Evolutionary conservation across 1,139 yeast species (phyloP), one percentile per base, ranked within the genome.

Genomic region (Scheffersomyces illinoinensis): DNA sequence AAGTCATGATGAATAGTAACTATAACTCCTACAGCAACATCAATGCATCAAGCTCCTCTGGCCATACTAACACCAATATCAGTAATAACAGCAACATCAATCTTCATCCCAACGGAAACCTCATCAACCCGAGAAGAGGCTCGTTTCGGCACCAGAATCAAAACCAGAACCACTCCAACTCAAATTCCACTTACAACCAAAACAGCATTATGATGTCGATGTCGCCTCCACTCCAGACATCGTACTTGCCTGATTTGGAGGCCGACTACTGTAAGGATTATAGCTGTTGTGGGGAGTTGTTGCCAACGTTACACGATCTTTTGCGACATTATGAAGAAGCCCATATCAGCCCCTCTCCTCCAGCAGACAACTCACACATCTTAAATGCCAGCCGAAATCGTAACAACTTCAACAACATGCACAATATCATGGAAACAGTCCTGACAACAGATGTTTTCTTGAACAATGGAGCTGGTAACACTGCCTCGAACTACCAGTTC

Each of bases 191-290:
- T 55, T 59, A 49, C 63, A 64, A 62, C 57, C 58, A 58, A 58
- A 68, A 58, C 46, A 53, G 56, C 50, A 56, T 53, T 47, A 57
- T 56, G 57, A 70, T 81, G 71, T 77, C 82, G 33, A 77, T 86
- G 75, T 86, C 90, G 47, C 91, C 93, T 55, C 89, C 93, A 53
- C 76, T 80, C 55, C 87, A 87, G 70, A 85, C 93, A 8, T 86
- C 95, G 4, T 93, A 92, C 72, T 81, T 93, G 64, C 98, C 98
- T 18, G 91, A 91, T 69, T 80, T 95, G 61, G 99, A 95, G 75
- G 97, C 97, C 12, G 93, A 93, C 73, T 95, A 93, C 75, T 95
- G 99, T 74, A 91, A 91, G 73, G 99, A 95, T 76, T 95, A 95
- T 75, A 88, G 93, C 60, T 95, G 99, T 74, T 95, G 99, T 52